Evolutionary conservation across 805 yeast species (phyloP).

Genomic region (Lachancea cidri): DNA sequence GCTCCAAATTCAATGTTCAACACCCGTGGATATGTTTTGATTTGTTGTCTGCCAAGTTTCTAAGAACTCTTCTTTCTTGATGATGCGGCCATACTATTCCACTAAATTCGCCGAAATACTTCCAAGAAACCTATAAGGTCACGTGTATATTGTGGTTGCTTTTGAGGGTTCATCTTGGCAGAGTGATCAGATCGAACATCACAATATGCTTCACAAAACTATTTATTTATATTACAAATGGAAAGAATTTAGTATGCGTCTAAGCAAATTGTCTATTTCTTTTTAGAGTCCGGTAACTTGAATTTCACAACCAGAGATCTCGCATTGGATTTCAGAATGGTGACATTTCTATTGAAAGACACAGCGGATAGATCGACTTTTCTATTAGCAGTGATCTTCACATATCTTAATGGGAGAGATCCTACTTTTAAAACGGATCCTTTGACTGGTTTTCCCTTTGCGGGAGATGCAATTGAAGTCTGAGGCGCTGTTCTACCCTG

Average conservation of each 20-base stretch:
- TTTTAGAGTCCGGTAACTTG: constrained; percentile 10
- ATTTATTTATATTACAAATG: neutral
- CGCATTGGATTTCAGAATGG: constrained; percentile 25
- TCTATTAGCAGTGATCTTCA: constrained; percentile 36
- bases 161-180: no score
- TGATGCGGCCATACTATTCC: no score
- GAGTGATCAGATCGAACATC: no score
- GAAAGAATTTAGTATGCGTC: neutral
- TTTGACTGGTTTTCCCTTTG: constrained; percentile 14
- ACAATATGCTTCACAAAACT: no score
- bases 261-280: neutral
- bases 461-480: constrained; percentile 4
- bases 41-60: no score
- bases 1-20: no score
- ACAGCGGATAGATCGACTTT: constrained; percentile 39
- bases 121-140: no score
- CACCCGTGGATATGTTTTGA: no score
- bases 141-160: no score
- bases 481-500: constrained; percentile 5
- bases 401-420: constrained; percentile 36
- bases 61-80: no score
- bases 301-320: constrained; percentile 28
- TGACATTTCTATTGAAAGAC: constrained; percentile 35
- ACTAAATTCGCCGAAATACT: no score
- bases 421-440: constrained; percentile 24